A percentile compares a stretch with the other conserved stretches of the same genome.
Evolutionary conservation across 345 rosid species (phyloP).

Genomic region (Brassica juncea): DNA sequence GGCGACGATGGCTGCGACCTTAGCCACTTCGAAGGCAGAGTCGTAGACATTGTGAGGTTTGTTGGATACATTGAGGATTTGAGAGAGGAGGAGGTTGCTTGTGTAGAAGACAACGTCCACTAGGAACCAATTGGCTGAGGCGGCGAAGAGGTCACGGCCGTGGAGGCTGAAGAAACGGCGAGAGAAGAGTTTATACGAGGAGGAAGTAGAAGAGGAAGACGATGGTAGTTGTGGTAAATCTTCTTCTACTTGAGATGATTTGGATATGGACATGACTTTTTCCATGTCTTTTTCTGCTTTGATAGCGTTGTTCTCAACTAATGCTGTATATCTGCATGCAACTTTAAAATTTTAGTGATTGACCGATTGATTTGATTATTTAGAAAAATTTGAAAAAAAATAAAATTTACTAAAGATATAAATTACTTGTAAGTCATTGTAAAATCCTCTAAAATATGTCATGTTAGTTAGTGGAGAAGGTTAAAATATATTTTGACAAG

Average conservation of each 20-base stretch:
- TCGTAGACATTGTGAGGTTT: conserved; percentile 36
- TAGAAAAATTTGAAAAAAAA: not conserved
- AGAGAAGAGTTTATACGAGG: conserved; percentile 55
- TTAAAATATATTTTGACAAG: not conserved
- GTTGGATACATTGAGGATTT: conserved; percentile 40
- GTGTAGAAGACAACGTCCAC: conserved; percentile 67
- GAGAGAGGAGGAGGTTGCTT: conserved; percentile 63
- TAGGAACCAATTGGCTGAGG: conserved; percentile 26
- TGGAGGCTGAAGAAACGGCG: conserved; percentile 57
- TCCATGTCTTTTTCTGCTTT: conserved; percentile 77
- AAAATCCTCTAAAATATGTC: not conserved
- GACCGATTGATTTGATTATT: not conserved
- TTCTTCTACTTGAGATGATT: conserved; percentile 45
- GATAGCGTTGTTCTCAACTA: conserved; percentile 59
- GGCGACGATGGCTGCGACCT: conserved; percentile 50
- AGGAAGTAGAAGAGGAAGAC: conserved; percentile 39
- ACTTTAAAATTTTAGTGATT: not conserved
- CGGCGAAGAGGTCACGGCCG: conserved; percentile 64
- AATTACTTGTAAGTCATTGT: not conserved
- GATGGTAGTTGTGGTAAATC: conserved; percentile 38
- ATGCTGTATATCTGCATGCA: conserved; percentile 64
- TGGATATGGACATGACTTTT: conserved; percentile 53
- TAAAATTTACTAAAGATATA: not conserved
- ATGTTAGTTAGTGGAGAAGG: not conserved
- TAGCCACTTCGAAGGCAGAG: conserved; percentile 48